A percentile compares a stretch with the other conserved stretches of the same genome.
Conservation (phyloP, 257 asterid genomes). For the Dorcoceras hygrometricum region DNA sequence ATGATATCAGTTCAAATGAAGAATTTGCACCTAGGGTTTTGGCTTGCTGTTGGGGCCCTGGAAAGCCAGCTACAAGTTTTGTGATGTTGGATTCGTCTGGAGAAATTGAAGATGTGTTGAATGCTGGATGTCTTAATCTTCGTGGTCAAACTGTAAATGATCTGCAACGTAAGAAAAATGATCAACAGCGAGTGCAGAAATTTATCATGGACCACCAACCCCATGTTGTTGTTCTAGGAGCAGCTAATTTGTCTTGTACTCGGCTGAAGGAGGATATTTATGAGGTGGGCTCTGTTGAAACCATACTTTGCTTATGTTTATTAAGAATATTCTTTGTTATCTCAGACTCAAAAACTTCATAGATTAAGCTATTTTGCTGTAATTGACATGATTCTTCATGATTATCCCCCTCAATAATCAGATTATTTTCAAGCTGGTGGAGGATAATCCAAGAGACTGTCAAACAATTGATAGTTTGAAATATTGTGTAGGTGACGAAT, state of each 20-base stretch:
- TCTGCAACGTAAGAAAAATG: slow-evolving; percentile 88
- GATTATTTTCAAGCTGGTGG: slow-evolving; percentile 98
- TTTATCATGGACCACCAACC: slow-evolving; percentile 99
- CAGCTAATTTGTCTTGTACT: slow-evolving; percentile 86
- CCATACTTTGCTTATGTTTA: not conserved
- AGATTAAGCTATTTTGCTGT: not conserved
- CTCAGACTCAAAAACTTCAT: slow-evolving; percentile 8
- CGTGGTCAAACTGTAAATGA: slow-evolving; percentile 90
- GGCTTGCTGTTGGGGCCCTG: slow-evolving; percentile 99
- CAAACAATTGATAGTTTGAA: slow-evolving; percentile 89
- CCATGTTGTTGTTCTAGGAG: slow-evolving; percentile 87
- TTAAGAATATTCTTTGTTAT: slow-evolving; percentile 5
- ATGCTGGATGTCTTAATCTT: slow-evolving; percentile 77
- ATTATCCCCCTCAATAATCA: slow-evolving; percentile 29
- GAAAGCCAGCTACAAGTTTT: slow-evolving; percentile 93
- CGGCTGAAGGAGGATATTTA: slow-evolving; percentile 89
- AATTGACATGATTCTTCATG: slow-evolving; percentile 18
- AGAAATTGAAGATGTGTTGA: slow-evolving; percentile 81
- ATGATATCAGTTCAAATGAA: slow-evolving; percentile 65
- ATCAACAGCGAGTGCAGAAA: slow-evolving; percentile 88
- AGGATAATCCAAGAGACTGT: slow-evolving; percentile 96
- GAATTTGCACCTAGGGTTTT: slow-evolving; percentile 89
- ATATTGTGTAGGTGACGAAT: slow-evolving; percentile 91
- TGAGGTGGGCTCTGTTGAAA: slow-evolving; percentile 57
- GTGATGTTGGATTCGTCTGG: slow-evolving; percentile 98